These are phyloP conservation scores for Collariella sp. DNA, from an alignment of 495 filamentous ascomycete genomes.

Conservation along the genomic window DNA sequence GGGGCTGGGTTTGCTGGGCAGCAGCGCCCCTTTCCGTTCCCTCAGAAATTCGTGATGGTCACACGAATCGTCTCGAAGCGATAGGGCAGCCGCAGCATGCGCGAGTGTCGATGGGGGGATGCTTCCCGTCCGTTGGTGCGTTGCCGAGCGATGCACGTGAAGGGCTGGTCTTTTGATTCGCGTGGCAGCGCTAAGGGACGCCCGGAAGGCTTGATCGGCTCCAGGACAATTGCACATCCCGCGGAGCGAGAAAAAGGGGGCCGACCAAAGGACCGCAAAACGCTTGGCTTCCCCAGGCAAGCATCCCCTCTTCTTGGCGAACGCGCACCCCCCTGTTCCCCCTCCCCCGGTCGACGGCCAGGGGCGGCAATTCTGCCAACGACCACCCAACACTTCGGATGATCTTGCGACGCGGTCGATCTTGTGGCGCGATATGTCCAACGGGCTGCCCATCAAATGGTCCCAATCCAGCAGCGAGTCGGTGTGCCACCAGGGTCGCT, in stretches of 20 bases:
- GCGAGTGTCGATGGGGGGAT: neutral
- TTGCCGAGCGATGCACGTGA: constrained; percentile 11
- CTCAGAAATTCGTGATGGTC: neutral
- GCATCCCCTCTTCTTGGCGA: neutral
- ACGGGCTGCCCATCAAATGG: neutral
- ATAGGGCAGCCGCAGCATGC: neutral
- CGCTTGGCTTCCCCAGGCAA: constrained; percentile 2
- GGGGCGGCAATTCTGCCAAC: neutral
- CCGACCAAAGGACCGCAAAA: neutral
- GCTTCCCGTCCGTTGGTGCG: neutral
- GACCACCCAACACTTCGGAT: neutral
- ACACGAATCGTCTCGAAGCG: neutral
- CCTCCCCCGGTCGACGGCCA: neutral
- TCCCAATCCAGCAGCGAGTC: neutral
- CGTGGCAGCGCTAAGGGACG: constrained; percentile 4
- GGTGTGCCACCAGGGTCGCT: neutral
- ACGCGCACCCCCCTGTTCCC: neutral
- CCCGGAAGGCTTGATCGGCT: constrained; percentile 12
- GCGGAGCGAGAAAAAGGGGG: constrained; percentile 2
- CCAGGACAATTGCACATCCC: neutral
- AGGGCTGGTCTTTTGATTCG: neutral
- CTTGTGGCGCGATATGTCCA: neutral
- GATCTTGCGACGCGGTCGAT: neutral
- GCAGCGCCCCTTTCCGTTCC: neutral
- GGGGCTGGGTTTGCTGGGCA: no score